Evolutionary conservation across 768 basidiomycete species (phyloP), one percentile per base, ranked within the genome.

Genomic region (Pisolithus tinctorius): DNA sequence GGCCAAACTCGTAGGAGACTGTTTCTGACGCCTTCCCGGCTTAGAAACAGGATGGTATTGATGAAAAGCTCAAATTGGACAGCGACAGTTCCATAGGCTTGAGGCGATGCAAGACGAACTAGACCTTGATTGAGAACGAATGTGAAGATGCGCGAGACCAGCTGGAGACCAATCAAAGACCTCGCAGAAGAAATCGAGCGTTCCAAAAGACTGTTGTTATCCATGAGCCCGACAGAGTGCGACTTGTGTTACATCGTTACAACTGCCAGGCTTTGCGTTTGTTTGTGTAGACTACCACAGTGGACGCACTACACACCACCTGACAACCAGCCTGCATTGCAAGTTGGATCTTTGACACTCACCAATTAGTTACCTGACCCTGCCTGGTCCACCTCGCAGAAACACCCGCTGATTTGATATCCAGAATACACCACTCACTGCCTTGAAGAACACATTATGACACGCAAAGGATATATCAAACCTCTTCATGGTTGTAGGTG

Each of bases 1-100:
- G 67, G 55, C 54, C 66, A 63, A 31, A 74, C 75, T n/a, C 93
- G 80, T 14, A 96, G 74, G 4, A 96, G 76, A 6, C 89, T 83
- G 63, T 86, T 90, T 38, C 96, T 78, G 7, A 98, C 79, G 16
- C 94, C 95, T 66, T 99, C 96, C n/a, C 96, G 77, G 31, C 86
- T 85, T 7, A 98, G 75, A 66, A 98, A 97, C 41, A 98, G 74
- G 60, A 94, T 88, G 10, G 93, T 93, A 58, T 86, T 89, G 43
- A 89, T 77, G 25, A 98, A 63, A 26, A 97, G 80, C 64, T 98
- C 96, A 67, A 98, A 93, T 60, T 96, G 94, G 55, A 99, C 88
- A 0, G 92, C 82, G 14, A 91, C 93, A 0, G 89, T 93, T 9
- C 95, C 87, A 63, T 91, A 94, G 13, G 85, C 86, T 31, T 80